A percentile compares a stretch with the other conserved stretches of the same genome.
Evolutionary conservation across 75 land plant species (phyloP).

Genomic region (Adiantum capillusveneris): DNA sequence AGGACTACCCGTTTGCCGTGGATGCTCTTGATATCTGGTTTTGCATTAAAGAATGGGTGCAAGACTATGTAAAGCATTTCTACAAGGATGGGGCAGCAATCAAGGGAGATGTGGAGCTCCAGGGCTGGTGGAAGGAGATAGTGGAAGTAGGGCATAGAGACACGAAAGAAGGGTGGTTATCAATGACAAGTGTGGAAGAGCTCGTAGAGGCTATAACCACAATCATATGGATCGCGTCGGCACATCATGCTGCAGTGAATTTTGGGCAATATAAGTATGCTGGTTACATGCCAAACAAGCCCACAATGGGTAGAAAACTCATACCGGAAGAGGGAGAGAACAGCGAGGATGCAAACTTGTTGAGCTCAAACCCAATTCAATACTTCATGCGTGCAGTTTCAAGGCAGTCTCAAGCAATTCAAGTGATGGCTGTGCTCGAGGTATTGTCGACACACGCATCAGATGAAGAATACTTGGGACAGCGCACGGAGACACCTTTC

Average conservation of each 20-base stretch:
- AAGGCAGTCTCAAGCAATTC: too few species aligned
- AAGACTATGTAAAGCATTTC: constrained; percentile 26
- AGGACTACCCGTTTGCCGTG: too few species aligned
- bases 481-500: too few species aligned
- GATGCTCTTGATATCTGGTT: too few species aligned
- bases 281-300: constrained; percentile 38
- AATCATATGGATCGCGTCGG: constrained; percentile 43
- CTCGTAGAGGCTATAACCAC: constrained; percentile 40
- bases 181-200: constrained; percentile 19
- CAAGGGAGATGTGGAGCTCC: constrained; percentile 42
- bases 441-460: too few species aligned
- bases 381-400: too few species aligned
- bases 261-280: constrained; percentile 52
- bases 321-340: too few species aligned
- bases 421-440: too few species aligned
- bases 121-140: constrained; percentile 49
- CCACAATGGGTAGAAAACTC: constrained; percentile 19
- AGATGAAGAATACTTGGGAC: too few species aligned
- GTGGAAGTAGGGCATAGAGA: constrained; percentile 31
- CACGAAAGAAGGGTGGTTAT: constrained; percentile 21
- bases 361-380: too few species aligned
- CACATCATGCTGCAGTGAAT: constrained; percentile 57
- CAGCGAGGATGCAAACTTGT: too few species aligned
- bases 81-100: constrained; percentile 37
- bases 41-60: constrained; percentile 51